Percentiles rank a stretch among this genome's conserved stretches.
Conservation (phyloP, 257 asterid genomes). For the Fraxinus pennsylvanica region DNA sequence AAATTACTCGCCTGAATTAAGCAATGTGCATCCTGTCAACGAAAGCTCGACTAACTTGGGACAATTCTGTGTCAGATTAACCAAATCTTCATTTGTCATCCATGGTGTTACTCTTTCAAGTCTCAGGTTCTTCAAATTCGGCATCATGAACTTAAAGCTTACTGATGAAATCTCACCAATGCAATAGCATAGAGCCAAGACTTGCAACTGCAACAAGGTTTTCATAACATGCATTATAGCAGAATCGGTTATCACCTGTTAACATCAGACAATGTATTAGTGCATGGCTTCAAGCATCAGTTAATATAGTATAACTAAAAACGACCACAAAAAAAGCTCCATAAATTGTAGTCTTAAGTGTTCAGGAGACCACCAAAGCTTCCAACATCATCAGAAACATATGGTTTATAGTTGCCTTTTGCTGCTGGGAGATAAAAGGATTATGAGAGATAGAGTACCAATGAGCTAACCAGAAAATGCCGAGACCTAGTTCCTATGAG, state of each 20-base stretch:
- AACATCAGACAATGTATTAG: conserved; percentile 23
- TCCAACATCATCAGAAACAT: not conserved
- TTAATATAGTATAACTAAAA: not conserved
- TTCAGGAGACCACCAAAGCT: not conserved
- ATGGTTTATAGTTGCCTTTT: not conserved
- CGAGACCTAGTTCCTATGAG: not conserved
- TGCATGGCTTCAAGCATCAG: conserved; percentile 13
- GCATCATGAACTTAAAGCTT: conserved; percentile 54
- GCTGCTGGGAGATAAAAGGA: conserved; percentile 6
- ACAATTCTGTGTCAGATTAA: conserved; percentile 62
- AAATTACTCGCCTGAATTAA: conserved; percentile 54
- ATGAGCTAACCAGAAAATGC: conserved; percentile 5
- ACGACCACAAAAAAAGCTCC: not conserved
- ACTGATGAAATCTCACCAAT: conserved; percentile 70
- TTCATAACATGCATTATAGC: conserved; percentile 45
- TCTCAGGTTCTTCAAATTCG: conserved; percentile 71
- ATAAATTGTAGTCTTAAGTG: not conserved
- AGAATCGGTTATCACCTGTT: conserved; percentile 74
- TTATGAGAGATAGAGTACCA: not conserved
- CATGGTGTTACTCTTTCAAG: conserved; percentile 79
- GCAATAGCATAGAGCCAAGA: conserved; percentile 75
- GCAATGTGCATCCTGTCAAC: conserved; percentile 71
- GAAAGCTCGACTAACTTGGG: conserved; percentile 63
- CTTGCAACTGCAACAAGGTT: conserved; percentile 53
- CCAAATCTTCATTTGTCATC: conserved; percentile 76